Percentiles rank a stretch among this genome's conserved stretches.
Evolutionary conservation across 2,329 filamentous ascomycete species (phyloP).

Genomic region (Diaporthe australafricana): DNA sequence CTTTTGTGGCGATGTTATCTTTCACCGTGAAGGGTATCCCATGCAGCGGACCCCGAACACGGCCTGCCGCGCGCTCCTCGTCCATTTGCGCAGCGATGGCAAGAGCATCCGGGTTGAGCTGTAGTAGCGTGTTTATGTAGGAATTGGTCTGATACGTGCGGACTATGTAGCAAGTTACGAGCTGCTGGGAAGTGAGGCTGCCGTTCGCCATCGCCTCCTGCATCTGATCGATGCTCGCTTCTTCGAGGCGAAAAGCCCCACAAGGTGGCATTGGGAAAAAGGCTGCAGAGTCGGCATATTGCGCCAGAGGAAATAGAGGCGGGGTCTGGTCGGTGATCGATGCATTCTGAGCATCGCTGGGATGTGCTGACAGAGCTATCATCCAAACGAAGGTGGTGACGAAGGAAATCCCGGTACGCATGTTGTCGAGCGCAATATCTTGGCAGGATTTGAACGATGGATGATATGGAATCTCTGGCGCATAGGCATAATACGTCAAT

Average conservation of each 20-base stretch:
- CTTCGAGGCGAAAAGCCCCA: constrained; percentile 70
- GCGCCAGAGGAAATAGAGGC: constrained; percentile 49
- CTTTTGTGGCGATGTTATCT: constrained; percentile 77
- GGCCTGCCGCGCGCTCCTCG: constrained; percentile 66
- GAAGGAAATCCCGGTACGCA: background rate
- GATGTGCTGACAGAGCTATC: background rate
- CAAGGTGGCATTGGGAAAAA: constrained; percentile 74
- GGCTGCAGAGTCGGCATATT: constrained; percentile 50
- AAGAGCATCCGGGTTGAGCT: constrained; percentile 76
- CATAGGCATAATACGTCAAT: no score
- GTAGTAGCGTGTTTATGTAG: constrained; percentile 73
- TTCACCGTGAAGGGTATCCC: constrained; percentile 83
- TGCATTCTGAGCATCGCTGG: background rate
- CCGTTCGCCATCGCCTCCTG: constrained; percentile 68
- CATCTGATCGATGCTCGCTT: constrained; percentile 77
- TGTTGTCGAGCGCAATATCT: background rate
- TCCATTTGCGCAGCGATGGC: constrained; percentile 72
- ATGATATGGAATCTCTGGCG: background rate
- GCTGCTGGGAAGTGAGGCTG: constrained; percentile 66
- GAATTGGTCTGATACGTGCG: constrained; percentile 71
- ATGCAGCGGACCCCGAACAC: constrained; percentile 74
- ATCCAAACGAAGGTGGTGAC: background rate
- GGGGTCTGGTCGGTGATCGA: constrained; percentile 40
- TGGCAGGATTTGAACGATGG: background rate
- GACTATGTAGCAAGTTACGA: constrained; percentile 72